Conservation (phyloP, 2,329 filamentous ascomycete genomes). For the Colletotrichum falcatum region DNA sequence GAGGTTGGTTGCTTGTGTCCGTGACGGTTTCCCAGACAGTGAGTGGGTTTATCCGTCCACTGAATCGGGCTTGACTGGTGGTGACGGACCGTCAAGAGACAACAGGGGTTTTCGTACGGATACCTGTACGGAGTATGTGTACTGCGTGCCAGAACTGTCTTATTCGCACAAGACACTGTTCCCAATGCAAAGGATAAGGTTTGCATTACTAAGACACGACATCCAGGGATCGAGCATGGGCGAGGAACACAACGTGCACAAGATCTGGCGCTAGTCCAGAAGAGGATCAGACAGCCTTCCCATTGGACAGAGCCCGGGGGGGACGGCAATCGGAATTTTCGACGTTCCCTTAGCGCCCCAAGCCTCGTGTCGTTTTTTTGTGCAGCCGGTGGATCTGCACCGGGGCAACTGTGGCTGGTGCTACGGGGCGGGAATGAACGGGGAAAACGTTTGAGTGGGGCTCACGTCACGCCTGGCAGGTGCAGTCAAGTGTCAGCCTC, state of each 20-base stretch:
- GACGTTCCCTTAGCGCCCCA: slow-evolving; percentile 29
- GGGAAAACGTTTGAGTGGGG: background rate
- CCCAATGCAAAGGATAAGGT: slow-evolving; percentile 40
- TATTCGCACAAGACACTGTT: slow-evolving; percentile 23
- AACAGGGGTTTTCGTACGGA: background rate
- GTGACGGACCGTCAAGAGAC: background rate
- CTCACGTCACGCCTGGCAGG: slow-evolving; percentile 16
- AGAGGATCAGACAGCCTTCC: slow-evolving; percentile 1
- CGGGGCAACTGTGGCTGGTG: slow-evolving; percentile 27
- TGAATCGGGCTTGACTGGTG: background rate
- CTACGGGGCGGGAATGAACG: background rate
- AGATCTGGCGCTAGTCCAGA: slow-evolving; percentile 36
- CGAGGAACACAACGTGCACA: slow-evolving; percentile 34
- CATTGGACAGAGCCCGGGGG: slow-evolving; percentile 32
- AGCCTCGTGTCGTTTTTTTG: slow-evolving; percentile 38
- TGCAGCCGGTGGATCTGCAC: slow-evolving; percentile 27
- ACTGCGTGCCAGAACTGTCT: slow-evolving; percentile 8
- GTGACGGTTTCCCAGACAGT: slow-evolving; percentile 1
- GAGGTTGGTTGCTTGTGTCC: slow-evolving; percentile 33
- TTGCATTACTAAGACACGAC: slow-evolving; percentile 40
- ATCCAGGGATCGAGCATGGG: slow-evolving; percentile 30
- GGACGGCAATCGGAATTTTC: slow-evolving; percentile 35
- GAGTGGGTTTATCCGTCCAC: no score
- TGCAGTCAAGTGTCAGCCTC: slow-evolving; percentile 35
- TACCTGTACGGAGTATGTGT: background rate